Conservation (phyloP, 768 basidiomycete species). For the Macrolepiota dolichaula region DNA sequence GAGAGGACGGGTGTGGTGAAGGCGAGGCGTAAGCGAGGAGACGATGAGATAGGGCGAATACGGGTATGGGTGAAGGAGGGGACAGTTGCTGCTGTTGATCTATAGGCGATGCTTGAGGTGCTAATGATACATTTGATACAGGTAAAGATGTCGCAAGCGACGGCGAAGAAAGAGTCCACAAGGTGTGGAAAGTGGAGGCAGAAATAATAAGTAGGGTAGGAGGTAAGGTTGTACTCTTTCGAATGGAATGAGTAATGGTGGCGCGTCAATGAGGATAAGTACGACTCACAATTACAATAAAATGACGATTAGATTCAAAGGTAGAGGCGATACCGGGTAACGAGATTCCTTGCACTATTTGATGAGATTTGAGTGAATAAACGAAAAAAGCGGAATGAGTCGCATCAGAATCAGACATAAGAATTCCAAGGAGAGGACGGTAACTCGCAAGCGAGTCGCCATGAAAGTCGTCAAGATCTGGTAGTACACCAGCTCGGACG, state of each 20-base stretch:
- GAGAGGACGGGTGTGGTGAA: slow-evolving; percentile 11
- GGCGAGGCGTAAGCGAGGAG: slow-evolving; percentile 55
- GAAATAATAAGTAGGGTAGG: slow-evolving; percentile 55
- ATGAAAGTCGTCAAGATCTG: slow-evolving; percentile 14
- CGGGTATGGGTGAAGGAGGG: slow-evolving; percentile 38
- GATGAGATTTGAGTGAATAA: slow-evolving; percentile 37
- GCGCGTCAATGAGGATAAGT: not conserved
- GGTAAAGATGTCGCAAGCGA: slow-evolving; percentile 43
- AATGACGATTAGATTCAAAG: slow-evolving; percentile 43
- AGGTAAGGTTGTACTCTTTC: slow-evolving; percentile 56
- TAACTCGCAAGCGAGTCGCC: not conserved
- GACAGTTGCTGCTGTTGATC: slow-evolving; percentile 1
- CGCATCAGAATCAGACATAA: too few relatives aligned
- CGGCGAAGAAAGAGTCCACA: slow-evolving; percentile 47
- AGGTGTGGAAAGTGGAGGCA: slow-evolving; percentile 43
- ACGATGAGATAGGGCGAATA: slow-evolving; percentile 61
- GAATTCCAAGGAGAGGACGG: slow-evolving; percentile 5
- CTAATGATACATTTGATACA: slow-evolving; percentile 21
- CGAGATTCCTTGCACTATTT: slow-evolving; percentile 44
- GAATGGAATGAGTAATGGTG: slow-evolving; percentile 1
- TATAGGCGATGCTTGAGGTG: slow-evolving; percentile 6
- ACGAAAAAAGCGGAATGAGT: too few relatives aligned
- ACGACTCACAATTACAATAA: slow-evolving; percentile 56
- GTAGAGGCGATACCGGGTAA: slow-evolving; percentile 37
- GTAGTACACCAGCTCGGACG: slow-evolving; percentile 40